Conservation (phyloP, 2,329 filamentous ascomycete genomes). For the Cladosporium sp. region DNA sequence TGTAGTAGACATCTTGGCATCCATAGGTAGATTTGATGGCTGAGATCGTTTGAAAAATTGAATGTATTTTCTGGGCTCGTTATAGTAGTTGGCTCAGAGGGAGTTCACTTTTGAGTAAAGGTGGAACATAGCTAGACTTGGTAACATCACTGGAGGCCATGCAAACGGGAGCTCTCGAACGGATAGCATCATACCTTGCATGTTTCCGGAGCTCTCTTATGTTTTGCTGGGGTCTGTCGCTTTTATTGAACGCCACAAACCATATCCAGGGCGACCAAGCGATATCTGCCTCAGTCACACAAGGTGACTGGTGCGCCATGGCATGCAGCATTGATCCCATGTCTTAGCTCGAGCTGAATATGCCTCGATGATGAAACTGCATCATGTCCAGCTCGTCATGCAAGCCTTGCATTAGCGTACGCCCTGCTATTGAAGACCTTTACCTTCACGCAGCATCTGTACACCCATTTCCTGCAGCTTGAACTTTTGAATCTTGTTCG, state of each 20-base stretch:
- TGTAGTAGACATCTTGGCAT: neutral
- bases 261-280: too few species aligned
- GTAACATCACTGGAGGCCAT: too few species aligned
- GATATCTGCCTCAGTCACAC: neutral
- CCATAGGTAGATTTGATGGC: neutral
- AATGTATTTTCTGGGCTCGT: too few species aligned
- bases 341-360: neutral
- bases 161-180: too few species aligned
- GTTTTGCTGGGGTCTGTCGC: too few species aligned
- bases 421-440: slow-evolving; percentile 23
- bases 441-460: slow-evolving; percentile 41
- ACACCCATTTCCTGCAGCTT: slow-evolving; percentile 68
- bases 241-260: too few species aligned
- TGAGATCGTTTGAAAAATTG: too few species aligned
- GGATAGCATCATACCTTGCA: too few species aligned
- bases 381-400: neutral
- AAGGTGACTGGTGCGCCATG: neutral
- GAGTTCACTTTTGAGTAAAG: too few species aligned
- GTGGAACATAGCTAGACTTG: too few species aligned
- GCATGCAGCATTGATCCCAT: neutral
- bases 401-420: neutral
- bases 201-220: too few species aligned
- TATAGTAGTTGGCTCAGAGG: too few species aligned
- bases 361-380: neutral
- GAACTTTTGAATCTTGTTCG: slow-evolving; percentile 96